These are phyloP conservation scores for Primulina tabacum DNA, from an alignment of 257 asterid species.

Conservation along the genomic window DNA sequence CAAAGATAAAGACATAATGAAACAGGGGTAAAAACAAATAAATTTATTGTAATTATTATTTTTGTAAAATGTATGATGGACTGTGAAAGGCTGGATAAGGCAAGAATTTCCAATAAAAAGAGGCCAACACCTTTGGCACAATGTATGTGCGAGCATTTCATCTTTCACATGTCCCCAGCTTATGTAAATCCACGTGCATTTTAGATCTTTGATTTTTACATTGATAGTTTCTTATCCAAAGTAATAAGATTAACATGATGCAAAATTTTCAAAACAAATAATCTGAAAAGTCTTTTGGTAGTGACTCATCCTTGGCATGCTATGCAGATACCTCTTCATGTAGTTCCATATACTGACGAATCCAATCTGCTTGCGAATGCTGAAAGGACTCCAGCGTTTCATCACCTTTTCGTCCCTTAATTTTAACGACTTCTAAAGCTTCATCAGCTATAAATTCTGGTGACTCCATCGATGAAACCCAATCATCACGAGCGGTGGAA, in stretches of 20 bases:
- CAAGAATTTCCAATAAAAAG: neutral
- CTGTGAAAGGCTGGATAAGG: no score
- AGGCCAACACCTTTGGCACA: neutral
- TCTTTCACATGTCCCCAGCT: slow-evolving; percentile 9
- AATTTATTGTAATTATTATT: neutral
- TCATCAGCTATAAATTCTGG: slow-evolving; percentile 39
- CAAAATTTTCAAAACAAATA: neutral
- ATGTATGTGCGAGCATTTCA: neutral
- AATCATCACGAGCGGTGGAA: slow-evolving; percentile 82
- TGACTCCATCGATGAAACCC: slow-evolving; percentile 68
- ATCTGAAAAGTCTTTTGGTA: neutral
- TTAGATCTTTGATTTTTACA: slow-evolving; percentile 9
- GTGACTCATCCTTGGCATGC: slow-evolving; percentile 10
- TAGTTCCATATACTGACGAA: slow-evolving; percentile 83
- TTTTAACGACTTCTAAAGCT: slow-evolving; percentile 38
- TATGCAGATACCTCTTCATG: slow-evolving; percentile 75
- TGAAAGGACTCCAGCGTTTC: slow-evolving; percentile 56
- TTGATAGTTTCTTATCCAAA: slow-evolving; percentile 1
- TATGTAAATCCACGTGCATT: slow-evolving; percentile 3
- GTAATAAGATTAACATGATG: slow-evolving; percentile 11
- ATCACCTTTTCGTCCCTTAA: slow-evolving; percentile 58
- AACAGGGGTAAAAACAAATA: no score
- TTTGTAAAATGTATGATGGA: slow-evolving; percentile 10
- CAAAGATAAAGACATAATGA: no score
- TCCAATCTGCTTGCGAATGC: slow-evolving; percentile 90